Conservation (phyloP, 495 filamentous ascomycete species). For the Aspergillus steynii region DNA sequence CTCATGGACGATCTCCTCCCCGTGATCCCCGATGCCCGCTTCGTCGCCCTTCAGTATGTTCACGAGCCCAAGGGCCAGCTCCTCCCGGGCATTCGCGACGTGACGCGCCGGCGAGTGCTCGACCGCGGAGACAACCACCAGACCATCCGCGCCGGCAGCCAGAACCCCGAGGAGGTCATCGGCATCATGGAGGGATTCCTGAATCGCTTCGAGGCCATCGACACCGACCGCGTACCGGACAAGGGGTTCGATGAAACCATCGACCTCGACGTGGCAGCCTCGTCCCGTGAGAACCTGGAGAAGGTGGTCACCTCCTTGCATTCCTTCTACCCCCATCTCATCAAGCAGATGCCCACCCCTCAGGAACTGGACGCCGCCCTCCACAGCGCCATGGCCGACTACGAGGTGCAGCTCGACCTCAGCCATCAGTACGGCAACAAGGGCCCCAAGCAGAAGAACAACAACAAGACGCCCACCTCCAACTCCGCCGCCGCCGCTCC, state of each 20-base stretch:
- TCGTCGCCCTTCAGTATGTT: conserved; percentile 91
- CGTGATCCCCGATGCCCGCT: conserved; percentile 58
- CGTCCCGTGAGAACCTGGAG: conserved; percentile 85
- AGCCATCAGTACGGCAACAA: conserved; percentile 41
- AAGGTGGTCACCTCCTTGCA: conserved; percentile 70
- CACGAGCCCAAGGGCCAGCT: conserved; percentile 66
- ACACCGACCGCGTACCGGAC: conserved; percentile 66
- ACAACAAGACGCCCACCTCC: conserved; percentile 22
- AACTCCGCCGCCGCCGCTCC: conserved; percentile 13
- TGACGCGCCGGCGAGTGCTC: conserved; percentile 79
- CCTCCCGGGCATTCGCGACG: conserved; percentile 62
- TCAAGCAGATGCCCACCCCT: conserved; percentile 65
- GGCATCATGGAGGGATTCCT: conserved; percentile 97
- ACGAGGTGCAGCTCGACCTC: conserved; percentile 74
- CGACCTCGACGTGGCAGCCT: conserved; percentile 72
- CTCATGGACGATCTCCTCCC: conserved; percentile 74
- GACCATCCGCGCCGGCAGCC: conserved; percentile 81
- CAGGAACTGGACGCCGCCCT: conserved; percentile 83
- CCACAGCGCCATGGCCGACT: conserved; percentile 69
- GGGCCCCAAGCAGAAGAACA: conserved; percentile 42
- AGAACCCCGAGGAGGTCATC: conserved; percentile 65
- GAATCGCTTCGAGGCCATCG: conserved; percentile 73
- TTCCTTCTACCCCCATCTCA: conserved; percentile 69
- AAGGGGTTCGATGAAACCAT: conserved; percentile 78
- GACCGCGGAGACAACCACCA: conserved; percentile 94